These are phyloP conservation scores for Cryphonectria naterciae DNA, from an alignment of 2,329 filamentous ascomycete species.

Conservation along the genomic window DNA sequence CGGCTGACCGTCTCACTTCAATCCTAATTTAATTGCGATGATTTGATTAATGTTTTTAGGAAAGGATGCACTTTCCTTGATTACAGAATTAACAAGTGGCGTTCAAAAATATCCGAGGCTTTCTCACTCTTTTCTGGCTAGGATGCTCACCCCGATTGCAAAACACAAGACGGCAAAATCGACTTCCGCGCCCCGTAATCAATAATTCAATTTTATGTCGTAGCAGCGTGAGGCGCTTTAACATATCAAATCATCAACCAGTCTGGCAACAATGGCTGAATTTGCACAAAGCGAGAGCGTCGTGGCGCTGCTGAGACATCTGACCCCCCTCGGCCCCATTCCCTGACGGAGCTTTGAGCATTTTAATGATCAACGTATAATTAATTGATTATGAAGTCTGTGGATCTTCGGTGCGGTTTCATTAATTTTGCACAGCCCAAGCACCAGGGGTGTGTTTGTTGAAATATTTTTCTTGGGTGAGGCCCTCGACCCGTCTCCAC, in stretches of 20 bases:
- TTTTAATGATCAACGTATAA: neutral
- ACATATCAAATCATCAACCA: neutral
- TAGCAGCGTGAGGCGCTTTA: neutral
- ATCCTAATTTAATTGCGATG: too few relatives aligned
- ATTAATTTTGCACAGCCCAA: neutral
- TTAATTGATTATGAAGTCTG: neutral
- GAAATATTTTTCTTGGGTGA: neutral
- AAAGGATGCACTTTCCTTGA: neutral
- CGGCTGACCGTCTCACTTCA: neutral
- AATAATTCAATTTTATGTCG: neutral
- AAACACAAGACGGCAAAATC: neutral
- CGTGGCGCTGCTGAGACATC: neutral
- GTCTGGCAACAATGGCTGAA: neutral
- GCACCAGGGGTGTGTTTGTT: neutral
- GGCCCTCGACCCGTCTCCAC: neutral
- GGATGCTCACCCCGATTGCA: neutral
- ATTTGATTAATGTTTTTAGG: too few relatives aligned
- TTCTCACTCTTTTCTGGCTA: neutral
- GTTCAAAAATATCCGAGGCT: neutral
- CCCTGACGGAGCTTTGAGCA: neutral
- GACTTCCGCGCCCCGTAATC: neutral
- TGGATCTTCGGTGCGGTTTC: neutral
- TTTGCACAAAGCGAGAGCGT: neutral
- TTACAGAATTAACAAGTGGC: neutral
- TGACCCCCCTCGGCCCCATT: neutral